Evolutionary conservation across 371 early-diverging fungal species (phyloP).

Genomic region (Mucor mucedo): DNA sequence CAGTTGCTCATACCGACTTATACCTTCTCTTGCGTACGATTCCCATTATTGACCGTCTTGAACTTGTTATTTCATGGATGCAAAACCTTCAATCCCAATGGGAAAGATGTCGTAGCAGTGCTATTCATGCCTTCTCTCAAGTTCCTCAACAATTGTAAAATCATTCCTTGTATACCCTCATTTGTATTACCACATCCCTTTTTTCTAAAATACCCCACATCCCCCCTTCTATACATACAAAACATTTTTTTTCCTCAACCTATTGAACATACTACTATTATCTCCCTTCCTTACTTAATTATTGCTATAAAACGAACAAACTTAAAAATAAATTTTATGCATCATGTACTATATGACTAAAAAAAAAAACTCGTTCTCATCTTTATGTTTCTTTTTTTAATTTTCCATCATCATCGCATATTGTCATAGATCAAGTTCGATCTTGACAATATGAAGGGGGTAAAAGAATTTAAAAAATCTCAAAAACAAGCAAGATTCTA

Average conservation of each 20-base stretch:
- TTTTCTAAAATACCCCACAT: not conserved
- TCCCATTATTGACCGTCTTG: conserved; percentile 27
- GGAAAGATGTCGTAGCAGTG: conserved; percentile 27
- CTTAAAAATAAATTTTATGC: conserved; percentile 4
- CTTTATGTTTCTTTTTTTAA: not conserved
- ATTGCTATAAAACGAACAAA: not conserved
- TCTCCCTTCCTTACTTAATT: not conserved
- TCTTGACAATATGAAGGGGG: not conserved
- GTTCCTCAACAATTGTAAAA: conserved; percentile 8
- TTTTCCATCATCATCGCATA: not conserved
- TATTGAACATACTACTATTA: not conserved
- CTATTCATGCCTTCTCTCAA: conserved; percentile 27
- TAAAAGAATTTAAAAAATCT: not conserved
- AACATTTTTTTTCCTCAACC: not conserved
- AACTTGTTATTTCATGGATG: conserved; percentile 29
- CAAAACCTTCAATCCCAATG: conserved; percentile 31
- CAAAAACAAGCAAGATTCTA: not conserved
- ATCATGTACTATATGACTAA: conserved; percentile 6
- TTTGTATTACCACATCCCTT: conserved; percentile 7
- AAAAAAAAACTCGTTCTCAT: not conserved
- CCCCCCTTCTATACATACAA: not conserved
- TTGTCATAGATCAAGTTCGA: not conserved
- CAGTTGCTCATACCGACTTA: conserved; percentile 8
- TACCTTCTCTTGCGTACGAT: conserved; percentile 26
- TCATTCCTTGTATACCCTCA: conserved; percentile 8